Evolutionary conservation across 1,284 basidiomycete species (phyloP), one percentile per base, ranked within the genome.

Genomic region (Vanrija pseudolonga): DNA sequence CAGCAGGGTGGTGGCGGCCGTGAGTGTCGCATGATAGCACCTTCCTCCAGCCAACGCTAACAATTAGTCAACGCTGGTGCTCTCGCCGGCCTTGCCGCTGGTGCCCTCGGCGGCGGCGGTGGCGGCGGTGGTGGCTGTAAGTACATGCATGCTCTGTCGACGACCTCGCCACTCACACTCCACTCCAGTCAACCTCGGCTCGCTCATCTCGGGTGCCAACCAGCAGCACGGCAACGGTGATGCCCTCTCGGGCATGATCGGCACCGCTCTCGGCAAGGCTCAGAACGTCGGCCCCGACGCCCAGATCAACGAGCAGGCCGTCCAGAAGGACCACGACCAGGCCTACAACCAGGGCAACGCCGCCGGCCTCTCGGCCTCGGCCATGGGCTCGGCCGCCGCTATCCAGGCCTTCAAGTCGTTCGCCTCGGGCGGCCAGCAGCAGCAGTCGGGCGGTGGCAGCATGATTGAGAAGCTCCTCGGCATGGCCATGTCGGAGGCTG

Each of bases 401-500:
- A 57, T 89, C 62, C 83, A 90, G 80, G 87, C 71, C 9, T 62
- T 76, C 59, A 73, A 74, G 65, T 43, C 44, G 62, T 88, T 89
- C 76, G 86, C 84, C 1, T 81, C 60, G 24, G 55, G 65, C 23
- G 64, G 74, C 9, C 47, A 23, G 18, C 37, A 22, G 46, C 41
- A 54, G 53, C 9, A 36, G 23, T 61, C 69, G 17, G 72, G 77
- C 12, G 74, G 79, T 2, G 79, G 83, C 26, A 58, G 66, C 54
- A 66, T 70, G 57, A 64, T 72, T 57, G 63, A 62, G 60, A 73
- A 89, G 71, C 79, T 94, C 51, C 84, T 94, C 72, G 85, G 86
- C 63, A 74, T 90, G 72, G 90, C 89, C 12, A 89, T 93, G 88
- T 82, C 83, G 0, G 86, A 93, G 69, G 75, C 74, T 56, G 67